Evolutionary conservation across 306 rosid genomes (phyloP).

Genomic region (Cotoneaster glaucophyllus): DNA sequence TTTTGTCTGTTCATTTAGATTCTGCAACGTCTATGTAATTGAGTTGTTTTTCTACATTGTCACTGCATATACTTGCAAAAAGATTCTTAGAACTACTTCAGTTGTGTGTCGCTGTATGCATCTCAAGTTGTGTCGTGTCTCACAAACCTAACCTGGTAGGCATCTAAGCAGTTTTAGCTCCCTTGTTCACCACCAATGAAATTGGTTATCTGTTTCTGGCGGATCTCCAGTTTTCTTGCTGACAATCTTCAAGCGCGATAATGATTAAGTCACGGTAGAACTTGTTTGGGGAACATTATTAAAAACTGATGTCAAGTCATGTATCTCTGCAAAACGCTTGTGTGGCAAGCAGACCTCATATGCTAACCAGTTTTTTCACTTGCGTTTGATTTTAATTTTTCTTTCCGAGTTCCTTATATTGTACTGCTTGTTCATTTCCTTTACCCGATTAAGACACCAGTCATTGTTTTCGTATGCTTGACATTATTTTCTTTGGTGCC

Average conservation of each 20-base stretch:
- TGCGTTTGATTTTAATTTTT: neutral
- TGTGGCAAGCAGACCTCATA: neutral
- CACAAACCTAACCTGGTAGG: neutral
- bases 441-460: neutral
- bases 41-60: neutral
- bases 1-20: neutral
- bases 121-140: neutral
- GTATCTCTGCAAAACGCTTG: neutral
- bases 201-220: neutral
- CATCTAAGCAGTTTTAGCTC: neutral
- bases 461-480: neutral
- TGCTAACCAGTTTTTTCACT: neutral
- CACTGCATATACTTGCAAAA: neutral
- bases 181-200: neutral
- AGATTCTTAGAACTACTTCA: neutral
- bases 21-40: neutral
- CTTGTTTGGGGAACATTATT: neutral
- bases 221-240: too few relatives aligned
- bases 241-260: neutral
- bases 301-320: neutral
- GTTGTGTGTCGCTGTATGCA: neutral
- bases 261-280: neutral
- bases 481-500: neutral
- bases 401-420: neutral
- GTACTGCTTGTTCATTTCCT: neutral